phyloP scores from a whole-genome alignment of 495 filamentous ascomycete genomes.

The Penicillium paradoxum region DNA sequence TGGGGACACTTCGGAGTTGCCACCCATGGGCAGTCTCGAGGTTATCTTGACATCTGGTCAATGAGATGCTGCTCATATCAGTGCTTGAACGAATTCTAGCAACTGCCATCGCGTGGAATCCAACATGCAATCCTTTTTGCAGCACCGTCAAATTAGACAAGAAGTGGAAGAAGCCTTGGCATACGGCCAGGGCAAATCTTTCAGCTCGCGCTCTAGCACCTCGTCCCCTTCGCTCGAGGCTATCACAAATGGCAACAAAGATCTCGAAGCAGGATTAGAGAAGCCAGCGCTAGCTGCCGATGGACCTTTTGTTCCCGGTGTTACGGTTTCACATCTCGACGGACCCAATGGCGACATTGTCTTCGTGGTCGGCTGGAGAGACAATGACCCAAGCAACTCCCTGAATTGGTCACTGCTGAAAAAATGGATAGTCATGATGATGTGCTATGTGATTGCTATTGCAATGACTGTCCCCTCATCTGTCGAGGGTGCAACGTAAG shows the following conservation, averaged over 20 bases:
- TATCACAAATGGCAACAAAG: not conserved
- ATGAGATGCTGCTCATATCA: no score
- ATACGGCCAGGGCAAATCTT: not conserved
- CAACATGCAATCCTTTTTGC: slow-evolving; percentile 2
- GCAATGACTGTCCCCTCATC: slow-evolving; percentile 11
- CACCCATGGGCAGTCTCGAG: no score
- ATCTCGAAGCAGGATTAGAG: not conserved
- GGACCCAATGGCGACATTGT: slow-evolving; percentile 3
- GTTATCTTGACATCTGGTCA: no score
- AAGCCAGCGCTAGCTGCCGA: not conserved
- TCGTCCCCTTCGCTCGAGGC: not conserved
- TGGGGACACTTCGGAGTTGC: no score
- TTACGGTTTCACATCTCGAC: slow-evolving; percentile 3
- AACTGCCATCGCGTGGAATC: not conserved
- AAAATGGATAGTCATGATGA: slow-evolving; percentile 14
- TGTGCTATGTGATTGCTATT: slow-evolving; percentile 10
- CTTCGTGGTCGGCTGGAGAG: slow-evolving; percentile 11
- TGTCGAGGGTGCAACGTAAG: slow-evolving; percentile 8
- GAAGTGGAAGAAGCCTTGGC: slow-evolving; percentile 11
- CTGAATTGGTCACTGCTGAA: slow-evolving; percentile 5
- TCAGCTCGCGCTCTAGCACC: not conserved
- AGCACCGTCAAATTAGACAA: slow-evolving; percentile 6
- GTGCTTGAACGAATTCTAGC: not conserved
- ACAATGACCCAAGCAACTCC: slow-evolving; percentile 14
- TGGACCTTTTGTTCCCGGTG: slow-evolving; percentile 1